A percentile compares a stretch with the other conserved stretches of the same genome.
These are phyloP conservation scores for Acanthamoeba royreba DNA, from an alignment of 208 protist species.

Conservation along the genomic window DNA sequence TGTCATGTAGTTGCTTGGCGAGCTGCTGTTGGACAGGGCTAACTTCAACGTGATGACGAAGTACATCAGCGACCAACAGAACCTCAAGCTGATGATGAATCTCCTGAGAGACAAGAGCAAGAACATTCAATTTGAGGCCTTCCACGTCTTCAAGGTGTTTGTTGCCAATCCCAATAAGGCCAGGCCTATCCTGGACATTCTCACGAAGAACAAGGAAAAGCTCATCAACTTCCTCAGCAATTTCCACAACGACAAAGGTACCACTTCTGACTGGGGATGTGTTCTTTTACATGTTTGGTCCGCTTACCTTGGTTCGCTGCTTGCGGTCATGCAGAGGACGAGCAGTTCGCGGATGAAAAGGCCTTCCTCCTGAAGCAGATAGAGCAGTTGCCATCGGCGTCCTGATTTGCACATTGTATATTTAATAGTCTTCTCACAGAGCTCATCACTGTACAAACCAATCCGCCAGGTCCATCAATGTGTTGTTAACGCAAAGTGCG, in stretches of 20 bases:
- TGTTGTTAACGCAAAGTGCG: too few relatives aligned
- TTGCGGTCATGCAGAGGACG: conserved; percentile 34
- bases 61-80: conserved; percentile 82
- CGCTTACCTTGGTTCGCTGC: not conserved
- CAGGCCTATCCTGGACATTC: conserved; percentile 82
- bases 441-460: not conserved
- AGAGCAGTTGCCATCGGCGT: conserved; percentile 18
- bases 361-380: conserved; percentile 36
- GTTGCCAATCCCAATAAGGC: conserved; percentile 92
- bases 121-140: conserved; percentile 92
- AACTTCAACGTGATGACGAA: conserved; percentile 90
- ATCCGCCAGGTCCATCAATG: too few relatives aligned
- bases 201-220: conserved; percentile 86
- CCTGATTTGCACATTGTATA: not conserved
- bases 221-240: conserved; percentile 71
- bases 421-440: not conserved
- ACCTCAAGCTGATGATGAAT: conserved; percentile 91
- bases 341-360: conserved; percentile 34
- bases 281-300: too few relatives aligned
- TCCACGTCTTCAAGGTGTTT: conserved; percentile 94
- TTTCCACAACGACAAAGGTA: conserved; percentile 43
- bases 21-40: conserved; percentile 85
- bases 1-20: conserved; percentile 80
- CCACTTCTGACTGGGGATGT: too few relatives aligned
- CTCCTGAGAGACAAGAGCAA: conserved; percentile 83